A percentile compares a stretch with the other conserved stretches of the same genome.
These are phyloP conservation scores for Sisymbrium altissimum DNA, from an alignment of 345 rosid genomes.

Conservation along the genomic window DNA sequence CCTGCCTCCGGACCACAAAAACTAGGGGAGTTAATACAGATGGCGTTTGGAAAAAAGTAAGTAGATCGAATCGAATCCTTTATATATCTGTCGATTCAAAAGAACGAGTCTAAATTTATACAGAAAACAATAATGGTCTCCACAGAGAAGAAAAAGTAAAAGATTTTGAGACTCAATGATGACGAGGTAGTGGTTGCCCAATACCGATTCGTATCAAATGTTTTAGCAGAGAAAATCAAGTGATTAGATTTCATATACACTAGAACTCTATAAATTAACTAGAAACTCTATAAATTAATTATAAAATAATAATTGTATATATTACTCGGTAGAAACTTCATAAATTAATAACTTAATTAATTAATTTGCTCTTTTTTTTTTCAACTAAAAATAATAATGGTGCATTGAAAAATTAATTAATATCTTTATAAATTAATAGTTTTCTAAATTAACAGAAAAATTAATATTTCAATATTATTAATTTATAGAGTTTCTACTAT, in stretches of 20 bases:
- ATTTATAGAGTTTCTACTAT: too few species aligned
- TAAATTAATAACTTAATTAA: too few species aligned
- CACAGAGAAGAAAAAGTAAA: not conserved
- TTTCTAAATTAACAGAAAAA: too few species aligned
- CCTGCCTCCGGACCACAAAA: not conserved
- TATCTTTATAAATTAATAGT: too few species aligned
- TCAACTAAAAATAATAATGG: too few species aligned
- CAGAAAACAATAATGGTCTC: not conserved
- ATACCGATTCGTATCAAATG: not conserved
- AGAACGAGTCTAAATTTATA: not conserved
- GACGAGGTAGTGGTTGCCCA: constrained; percentile 1
- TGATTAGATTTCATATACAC: not conserved
- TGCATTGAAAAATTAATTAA: too few species aligned
- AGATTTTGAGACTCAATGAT: not conserved
- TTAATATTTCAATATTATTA: too few species aligned
- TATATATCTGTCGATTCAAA: not conserved
- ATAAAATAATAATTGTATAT: too few species aligned
- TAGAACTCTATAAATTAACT: too few species aligned
- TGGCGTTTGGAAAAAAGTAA: not conserved
- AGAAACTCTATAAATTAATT: too few species aligned
- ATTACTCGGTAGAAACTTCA: too few species aligned
- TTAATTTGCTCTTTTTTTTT: too few species aligned
- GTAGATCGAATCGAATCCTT: not conserved
- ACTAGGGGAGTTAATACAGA: not conserved
- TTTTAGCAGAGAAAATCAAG: not conserved